These are phyloP conservation scores for Thermothielavioides terrestris DNA, from an alignment of 495 filamentous ascomycete species.

Conservation along the genomic window DNA sequence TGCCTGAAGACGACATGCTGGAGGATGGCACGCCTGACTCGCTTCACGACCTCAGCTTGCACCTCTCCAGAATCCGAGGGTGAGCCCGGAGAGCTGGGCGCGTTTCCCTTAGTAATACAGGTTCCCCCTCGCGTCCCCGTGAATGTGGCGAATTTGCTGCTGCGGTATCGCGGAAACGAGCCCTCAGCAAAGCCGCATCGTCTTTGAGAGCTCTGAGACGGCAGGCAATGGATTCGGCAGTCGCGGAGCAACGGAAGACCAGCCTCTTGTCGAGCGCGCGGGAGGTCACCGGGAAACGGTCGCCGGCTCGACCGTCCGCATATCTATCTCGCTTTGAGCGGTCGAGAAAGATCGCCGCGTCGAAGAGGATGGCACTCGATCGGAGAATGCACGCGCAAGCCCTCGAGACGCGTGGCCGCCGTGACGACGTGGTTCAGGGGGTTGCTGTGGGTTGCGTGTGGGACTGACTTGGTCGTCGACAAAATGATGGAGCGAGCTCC, in stretches of 20 bases:
- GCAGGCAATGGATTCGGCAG: neutral
- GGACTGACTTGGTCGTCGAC: neutral
- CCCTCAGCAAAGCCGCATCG: neutral
- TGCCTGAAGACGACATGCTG: slow-evolving; percentile 47
- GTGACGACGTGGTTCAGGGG: slow-evolving; percentile 5
- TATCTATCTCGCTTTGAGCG: neutral
- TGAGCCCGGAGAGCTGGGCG: neutral
- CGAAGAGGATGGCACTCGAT: neutral
- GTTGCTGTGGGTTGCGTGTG: slow-evolving; percentile 1
- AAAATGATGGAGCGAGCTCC: slow-evolving; percentile 3
- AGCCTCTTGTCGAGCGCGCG: neutral
- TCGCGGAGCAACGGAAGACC: neutral
- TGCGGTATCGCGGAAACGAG: neutral
- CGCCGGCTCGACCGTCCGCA: neutral
- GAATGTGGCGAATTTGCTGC: neutral
- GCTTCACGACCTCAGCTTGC: neutral
- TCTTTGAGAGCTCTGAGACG: neutral
- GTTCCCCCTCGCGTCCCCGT: neutral
- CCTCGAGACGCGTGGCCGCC: neutral
- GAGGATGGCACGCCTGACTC: neutral
- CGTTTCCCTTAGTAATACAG: neutral
- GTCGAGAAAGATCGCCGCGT: neutral
- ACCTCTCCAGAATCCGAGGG: neutral
- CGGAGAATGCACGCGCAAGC: neutral
- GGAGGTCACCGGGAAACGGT: neutral